Conservation (phyloP, 768 basidiomycete genomes). For the Mycena galericulata region DNA sequence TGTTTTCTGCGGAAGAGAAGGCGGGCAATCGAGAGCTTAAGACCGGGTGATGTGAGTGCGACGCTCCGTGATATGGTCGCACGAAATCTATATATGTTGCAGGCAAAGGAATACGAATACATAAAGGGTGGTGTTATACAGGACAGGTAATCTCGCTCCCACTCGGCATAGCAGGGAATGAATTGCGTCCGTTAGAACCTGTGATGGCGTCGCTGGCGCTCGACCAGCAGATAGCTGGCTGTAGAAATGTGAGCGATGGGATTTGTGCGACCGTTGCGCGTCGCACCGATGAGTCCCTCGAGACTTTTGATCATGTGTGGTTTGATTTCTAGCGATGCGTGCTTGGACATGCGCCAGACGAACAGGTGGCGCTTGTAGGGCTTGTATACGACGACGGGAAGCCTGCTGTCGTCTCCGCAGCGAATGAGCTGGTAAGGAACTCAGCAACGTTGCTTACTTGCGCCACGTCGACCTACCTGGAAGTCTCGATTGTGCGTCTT, state of each 20-base stretch:
- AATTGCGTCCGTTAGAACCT: neutral
- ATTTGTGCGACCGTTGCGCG: neutral
- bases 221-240: slow-evolving; percentile 62
- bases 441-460: neutral
- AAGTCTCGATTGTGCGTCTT: slow-evolving; percentile 58
- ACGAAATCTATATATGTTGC: no score
- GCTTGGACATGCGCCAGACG: slow-evolving; percentile 62
- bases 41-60: no score
- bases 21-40: no score
- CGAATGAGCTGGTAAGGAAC: slow-evolving; percentile 54
- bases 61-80: no score
- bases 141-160: no score
- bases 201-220: slow-evolving; percentile 50
- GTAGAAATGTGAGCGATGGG: neutral
- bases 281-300: slow-evolving; percentile 54
- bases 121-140: no score
- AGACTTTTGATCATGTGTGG: slow-evolving; percentile 53
- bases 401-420: slow-evolving; percentile 53
- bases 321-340: slow-evolving; percentile 60
- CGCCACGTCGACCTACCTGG: slow-evolving; percentile 47
- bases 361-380: slow-evolving; percentile 59
- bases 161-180: no score
- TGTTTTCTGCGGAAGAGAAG: no score
- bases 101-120: no score
- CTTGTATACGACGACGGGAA: slow-evolving; percentile 57